phyloP scores from a whole-genome alignment of 2,329 filamentous ascomycete genomes.

The Monilinia aucupariae region DNA sequence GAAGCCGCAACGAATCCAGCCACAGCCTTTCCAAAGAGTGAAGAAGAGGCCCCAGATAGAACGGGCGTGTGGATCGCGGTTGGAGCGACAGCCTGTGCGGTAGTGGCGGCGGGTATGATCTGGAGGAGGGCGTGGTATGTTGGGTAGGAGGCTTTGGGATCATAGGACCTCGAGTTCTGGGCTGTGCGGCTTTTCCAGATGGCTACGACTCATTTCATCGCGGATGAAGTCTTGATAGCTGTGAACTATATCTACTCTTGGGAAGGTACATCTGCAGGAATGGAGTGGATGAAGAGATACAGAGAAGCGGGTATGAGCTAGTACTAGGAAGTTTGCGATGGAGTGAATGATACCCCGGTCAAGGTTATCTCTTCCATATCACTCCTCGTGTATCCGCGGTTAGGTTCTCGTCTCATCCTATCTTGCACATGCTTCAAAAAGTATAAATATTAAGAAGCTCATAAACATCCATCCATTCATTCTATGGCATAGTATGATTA shows the following conservation, averaged over 20 bases:
- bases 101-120: slow-evolving; percentile 59
- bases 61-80: slow-evolving; percentile 82
- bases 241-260: no score
- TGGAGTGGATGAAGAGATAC: not conserved
- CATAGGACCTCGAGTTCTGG: not conserved
- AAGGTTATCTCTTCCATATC: not conserved
- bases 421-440: not conserved
- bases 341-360: not conserved
- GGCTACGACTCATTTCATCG: not conserved
- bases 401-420: not conserved
- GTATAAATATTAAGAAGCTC: not conserved
- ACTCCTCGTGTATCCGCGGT: not conserved
- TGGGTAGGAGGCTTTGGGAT: slow-evolving; percentile 7
- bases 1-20: slow-evolving; percentile 89
- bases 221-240: not conserved
- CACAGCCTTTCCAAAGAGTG: slow-evolving; percentile 80
- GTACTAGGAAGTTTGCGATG: not conserved
- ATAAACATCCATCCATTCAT: not conserved
- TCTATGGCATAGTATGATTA: slow-evolving; percentile 4
- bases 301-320: not conserved
- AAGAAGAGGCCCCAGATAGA: slow-evolving; percentile 78
- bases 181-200: not conserved
- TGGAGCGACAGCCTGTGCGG: slow-evolving; percentile 63
- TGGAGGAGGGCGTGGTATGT: slow-evolving; percentile 43
- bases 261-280: not conserved